phyloP scores from a whole-genome alignment of 768 basidiomycete genomes.

The Boletus insuetus region DNA sequence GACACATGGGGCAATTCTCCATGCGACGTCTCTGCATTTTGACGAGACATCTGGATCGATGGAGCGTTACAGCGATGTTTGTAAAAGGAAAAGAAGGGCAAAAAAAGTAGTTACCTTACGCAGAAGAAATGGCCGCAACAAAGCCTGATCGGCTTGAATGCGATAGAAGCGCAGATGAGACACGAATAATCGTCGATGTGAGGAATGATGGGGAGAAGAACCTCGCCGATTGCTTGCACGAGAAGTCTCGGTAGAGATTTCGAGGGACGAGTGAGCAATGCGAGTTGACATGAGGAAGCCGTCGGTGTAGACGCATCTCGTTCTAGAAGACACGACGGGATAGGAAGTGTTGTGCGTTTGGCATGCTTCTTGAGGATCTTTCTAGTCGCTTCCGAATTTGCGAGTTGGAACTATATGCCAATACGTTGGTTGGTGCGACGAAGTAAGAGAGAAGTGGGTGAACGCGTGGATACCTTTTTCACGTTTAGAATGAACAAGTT shows the following conservation, averaged over 20 bases:
- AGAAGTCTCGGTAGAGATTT: slow-evolving; percentile 59
- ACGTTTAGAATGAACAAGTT: slow-evolving; percentile 79
- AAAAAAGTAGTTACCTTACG: slow-evolving; percentile 43
- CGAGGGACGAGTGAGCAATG: slow-evolving; percentile 24
- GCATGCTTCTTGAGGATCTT: slow-evolving; percentile 95
- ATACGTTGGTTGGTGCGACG: background rate
- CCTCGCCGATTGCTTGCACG: slow-evolving; percentile 80
- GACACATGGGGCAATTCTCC: slow-evolving; percentile 80
- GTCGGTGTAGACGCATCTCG: slow-evolving; percentile 12
- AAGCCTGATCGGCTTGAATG: slow-evolving; percentile 89
- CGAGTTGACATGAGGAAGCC: slow-evolving; percentile 30
- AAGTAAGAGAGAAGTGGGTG: background rate
- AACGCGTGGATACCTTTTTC: slow-evolving; percentile 57
- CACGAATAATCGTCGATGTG: slow-evolving; percentile 84
- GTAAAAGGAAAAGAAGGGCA: background rate
- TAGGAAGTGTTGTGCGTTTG: slow-evolving; percentile 81
- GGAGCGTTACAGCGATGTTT: background rate
- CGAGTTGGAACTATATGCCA: slow-evolving; percentile 62
- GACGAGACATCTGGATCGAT: slow-evolving; percentile 56
- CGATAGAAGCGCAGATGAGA: slow-evolving; percentile 83
- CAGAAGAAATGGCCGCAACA: slow-evolving; percentile 79
- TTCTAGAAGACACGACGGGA: slow-evolving; percentile 38
- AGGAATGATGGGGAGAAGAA: slow-evolving; percentile 76
- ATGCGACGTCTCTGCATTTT: slow-evolving; percentile 87
- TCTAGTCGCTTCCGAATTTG: slow-evolving; percentile 84